A percentile compares a stretch with the other conserved stretches of the same genome.
These are phyloP conservation scores for Phytophthora cryptogea DNA, from an alignment of 352 stramenopile genomes.

Conservation along the genomic window DNA sequence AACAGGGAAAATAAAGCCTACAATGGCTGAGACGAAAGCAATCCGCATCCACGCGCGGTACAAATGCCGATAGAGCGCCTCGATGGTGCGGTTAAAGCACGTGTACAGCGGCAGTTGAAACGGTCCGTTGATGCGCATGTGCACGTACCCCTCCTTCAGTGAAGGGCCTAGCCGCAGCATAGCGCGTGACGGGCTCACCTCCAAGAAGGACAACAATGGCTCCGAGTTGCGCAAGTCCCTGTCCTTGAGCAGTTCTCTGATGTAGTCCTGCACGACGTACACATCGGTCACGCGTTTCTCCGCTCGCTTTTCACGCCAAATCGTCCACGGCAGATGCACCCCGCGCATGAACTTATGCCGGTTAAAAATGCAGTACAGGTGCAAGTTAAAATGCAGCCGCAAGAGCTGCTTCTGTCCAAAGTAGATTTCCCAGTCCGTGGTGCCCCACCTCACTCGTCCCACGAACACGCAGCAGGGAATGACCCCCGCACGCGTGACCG, in stretches of 20 bases:
- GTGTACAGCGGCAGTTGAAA: constrained; percentile 87
- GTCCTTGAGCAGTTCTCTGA: constrained; percentile 62
- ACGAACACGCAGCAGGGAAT: constrained; percentile 87
- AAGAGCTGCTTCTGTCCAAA: constrained; percentile 88
- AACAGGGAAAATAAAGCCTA: constrained; percentile 83
- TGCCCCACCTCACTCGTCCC: constrained; percentile 75
- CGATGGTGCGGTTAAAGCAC: constrained; percentile 85
- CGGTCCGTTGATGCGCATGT: constrained; percentile 89
- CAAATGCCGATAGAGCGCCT: constrained; percentile 80
- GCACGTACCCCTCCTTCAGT: constrained; percentile 87
- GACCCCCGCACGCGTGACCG: constrained; percentile 64
- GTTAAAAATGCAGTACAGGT: constrained; percentile 55
- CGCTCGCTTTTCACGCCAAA: constrained; percentile 82
- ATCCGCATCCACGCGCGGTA: constrained; percentile 89
- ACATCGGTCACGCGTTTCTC: constrained; percentile 70
- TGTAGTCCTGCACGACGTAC: constrained; percentile 79
- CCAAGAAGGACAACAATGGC: constrained; percentile 75
- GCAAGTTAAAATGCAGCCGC: constrained; percentile 70
- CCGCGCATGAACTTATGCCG: constrained; percentile 47
- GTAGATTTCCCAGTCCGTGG: constrained; percentile 83
- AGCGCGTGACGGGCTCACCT: constrained; percentile 76
- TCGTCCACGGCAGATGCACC: constrained; percentile 73
- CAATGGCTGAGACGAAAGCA: constrained; percentile 77
- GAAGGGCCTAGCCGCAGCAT: constrained; percentile 79
- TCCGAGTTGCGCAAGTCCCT: constrained; percentile 77